Conservation (phyloP, 192 early-diverging fungal species). For the Linnemannia exigua region DNA sequence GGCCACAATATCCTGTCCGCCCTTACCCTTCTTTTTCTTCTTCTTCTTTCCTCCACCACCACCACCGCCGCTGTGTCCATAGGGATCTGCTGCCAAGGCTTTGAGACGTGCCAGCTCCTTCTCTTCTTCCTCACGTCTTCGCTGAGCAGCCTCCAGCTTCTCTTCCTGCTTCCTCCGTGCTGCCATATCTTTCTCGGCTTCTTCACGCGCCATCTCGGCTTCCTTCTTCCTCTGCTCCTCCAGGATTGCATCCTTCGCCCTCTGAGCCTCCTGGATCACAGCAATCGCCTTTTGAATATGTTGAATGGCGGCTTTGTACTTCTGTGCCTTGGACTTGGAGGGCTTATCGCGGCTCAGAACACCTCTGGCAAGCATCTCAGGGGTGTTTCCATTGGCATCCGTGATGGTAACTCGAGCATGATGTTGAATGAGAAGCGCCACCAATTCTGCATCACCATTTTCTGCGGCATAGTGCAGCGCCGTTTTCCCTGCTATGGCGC, state of each 20-base stretch:
- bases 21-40: constrained; percentile 38
- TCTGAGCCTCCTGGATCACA: constrained; percentile 42
- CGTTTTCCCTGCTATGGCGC: constrained; percentile 31
- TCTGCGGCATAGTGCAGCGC: constrained; percentile 53
- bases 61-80: constrained; percentile 13
- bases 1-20: background rate
- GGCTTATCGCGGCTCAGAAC: constrained; percentile 26
- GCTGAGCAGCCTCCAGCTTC: constrained; percentile 52
- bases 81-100: constrained; percentile 22
- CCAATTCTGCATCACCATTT: constrained; percentile 31
- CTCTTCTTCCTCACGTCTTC: constrained; percentile 55
- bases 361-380: constrained; percentile 45
- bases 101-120: constrained; percentile 43
- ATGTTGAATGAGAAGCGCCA: constrained; percentile 43
- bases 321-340: constrained; percentile 24
- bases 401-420: constrained; percentile 42
- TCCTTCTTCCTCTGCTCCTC: constrained; percentile 63
- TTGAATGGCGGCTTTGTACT: constrained; percentile 26
- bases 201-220: constrained; percentile 42
- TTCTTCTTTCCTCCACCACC: constrained; percentile 42
- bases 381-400: constrained; percentile 44
- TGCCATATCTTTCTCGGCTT: constrained; percentile 50
- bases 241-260: constrained; percentile 68
- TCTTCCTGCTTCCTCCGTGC: constrained; percentile 59
- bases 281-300: constrained; percentile 42